Base-by-base conservation (phyloP, 2,329 filamentous ascomycete species). In the Penicillium crustosum region DNA sequence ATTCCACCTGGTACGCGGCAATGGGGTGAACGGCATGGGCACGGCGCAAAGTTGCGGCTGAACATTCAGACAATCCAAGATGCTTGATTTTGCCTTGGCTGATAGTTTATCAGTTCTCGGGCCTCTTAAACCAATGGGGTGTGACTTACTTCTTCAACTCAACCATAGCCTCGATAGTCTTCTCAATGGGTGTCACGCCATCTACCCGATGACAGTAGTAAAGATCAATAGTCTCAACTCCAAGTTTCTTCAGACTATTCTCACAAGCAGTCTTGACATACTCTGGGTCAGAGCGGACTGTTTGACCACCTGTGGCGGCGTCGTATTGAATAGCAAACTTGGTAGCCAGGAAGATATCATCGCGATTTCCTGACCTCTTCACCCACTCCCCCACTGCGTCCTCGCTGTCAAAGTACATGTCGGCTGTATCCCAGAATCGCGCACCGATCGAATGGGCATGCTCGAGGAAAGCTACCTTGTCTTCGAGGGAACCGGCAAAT, bases 21-120 rank as follows among this genome's bases (percentile, higher is more conserved):
- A 83, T 77, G 1, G 74, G 77, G 53, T 76, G 73, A 2, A 83
- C 67, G 13, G 70, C 71, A 61, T 66, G 64, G 4, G 81, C 81
- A 17, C 80, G 73, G 12, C 78, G 76, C 21, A 83, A 70, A 0
- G 79, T 80, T 6, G 68, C 65, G 17, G 77, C 75, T 12, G 73
- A 75, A 53, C 77, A 74, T 58, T 78, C 77, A 5, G 73, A 78
- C 4, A 83, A 65, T 9, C 80, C 79, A 27, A 83, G 69, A 65
- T 80, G 65, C 29, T 71, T 73, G 61, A 83, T 77, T 57, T 84
- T 84, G 36, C 82, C 81, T 44, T 75, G 63, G 5, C 69, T 71
- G 17, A 17, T 21, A 12, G 12, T 17, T 7, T 8, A 33, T 54
- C 7, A 49, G 41, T 12, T 8, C 19, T 9, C 23, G 27, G 15